A percentile compares a stretch with the other conserved stretches of the same genome.
Conservation (phyloP, 306 rosid genomes). For the Cucurbita argyrosperma region DNA sequence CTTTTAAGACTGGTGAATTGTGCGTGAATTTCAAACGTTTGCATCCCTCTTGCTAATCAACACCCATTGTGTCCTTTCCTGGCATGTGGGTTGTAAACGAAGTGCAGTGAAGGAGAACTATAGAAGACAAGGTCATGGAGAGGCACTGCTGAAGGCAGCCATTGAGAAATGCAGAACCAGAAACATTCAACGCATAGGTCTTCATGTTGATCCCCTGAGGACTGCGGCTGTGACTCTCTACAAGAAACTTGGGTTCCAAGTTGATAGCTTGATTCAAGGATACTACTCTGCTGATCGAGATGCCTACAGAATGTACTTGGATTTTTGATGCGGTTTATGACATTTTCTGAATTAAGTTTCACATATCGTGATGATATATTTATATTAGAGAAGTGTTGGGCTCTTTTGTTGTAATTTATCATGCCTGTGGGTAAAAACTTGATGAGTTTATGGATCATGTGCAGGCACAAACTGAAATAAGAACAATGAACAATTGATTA, state of each 20-base stretch:
- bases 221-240: slow-evolving; percentile 58
- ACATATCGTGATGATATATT: neutral
- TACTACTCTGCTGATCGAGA: slow-evolving; percentile 64
- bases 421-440: neutral
- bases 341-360: neutral
- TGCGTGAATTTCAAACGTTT: neutral
- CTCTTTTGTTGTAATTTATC: neutral
- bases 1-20: neutral
- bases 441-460: neutral
- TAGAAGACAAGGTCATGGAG: slow-evolving; percentile 74
- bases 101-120: slow-evolving; percentile 57
- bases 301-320: slow-evolving; percentile 78
- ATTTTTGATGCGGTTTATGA: slow-evolving; percentile 16
- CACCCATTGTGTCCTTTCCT: neutral
- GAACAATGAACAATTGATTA: neutral
- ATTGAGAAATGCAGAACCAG: slow-evolving; percentile 56
- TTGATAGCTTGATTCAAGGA: slow-evolving; percentile 46
- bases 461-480: neutral
- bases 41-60: neutral
- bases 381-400: neutral
- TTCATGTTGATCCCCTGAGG: slow-evolving; percentile 75
- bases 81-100: neutral
- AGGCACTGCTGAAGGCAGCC: slow-evolving; percentile 60
- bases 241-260: slow-evolving; percentile 64
- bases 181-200: slow-evolving; percentile 51